Conservation (phyloP, 2,329 filamentous ascomycete genomes). For the Verticillium nonalfalfae region DNA sequence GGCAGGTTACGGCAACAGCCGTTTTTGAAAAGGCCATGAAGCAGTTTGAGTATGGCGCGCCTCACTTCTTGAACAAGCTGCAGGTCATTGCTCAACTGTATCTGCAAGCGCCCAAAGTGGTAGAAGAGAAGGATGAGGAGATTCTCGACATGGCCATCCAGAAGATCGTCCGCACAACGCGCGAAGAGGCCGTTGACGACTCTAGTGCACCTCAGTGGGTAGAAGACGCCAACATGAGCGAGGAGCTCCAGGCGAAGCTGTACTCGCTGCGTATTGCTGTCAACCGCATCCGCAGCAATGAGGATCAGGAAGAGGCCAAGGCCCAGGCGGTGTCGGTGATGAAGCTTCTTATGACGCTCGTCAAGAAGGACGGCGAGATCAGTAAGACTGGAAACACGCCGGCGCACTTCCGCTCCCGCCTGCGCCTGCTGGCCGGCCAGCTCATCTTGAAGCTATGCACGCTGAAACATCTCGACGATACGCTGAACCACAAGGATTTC, state of each 20-base stretch:
- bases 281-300: slow-evolving; percentile 67
- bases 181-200: slow-evolving; percentile 49
- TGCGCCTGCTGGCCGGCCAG: slow-evolving; percentile 76
- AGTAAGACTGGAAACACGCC: slow-evolving; percentile 72
- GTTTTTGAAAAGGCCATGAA: slow-evolving; percentile 71
- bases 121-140: slow-evolving; percentile 66
- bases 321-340: slow-evolving; percentile 63
- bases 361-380: slow-evolving; percentile 72
- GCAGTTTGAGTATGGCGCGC: slow-evolving; percentile 64
- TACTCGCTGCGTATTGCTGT: slow-evolving; percentile 80
- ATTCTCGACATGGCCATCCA: slow-evolving; percentile 74
- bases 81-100: slow-evolving; percentile 69
- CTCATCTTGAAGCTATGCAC: slow-evolving; percentile 79
- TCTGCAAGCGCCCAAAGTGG: slow-evolving; percentile 65
- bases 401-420: slow-evolving; percentile 67
- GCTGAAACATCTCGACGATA: slow-evolving; percentile 66
- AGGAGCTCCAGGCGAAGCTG: slow-evolving; percentile 77
- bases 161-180: slow-evolving; percentile 65
- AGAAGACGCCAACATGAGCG: slow-evolving; percentile 60
- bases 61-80: slow-evolving; percentile 71
- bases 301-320: slow-evolving; percentile 45
- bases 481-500: slow-evolving; percentile 69
- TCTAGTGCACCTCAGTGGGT: slow-evolving; percentile 45
- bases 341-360: slow-evolving; percentile 69
- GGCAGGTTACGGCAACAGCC: slow-evolving; percentile 75